Evolutionary conservation across 148 eudicot genomes (phyloP).

Genomic region (Rhododendron ovatum): DNA sequence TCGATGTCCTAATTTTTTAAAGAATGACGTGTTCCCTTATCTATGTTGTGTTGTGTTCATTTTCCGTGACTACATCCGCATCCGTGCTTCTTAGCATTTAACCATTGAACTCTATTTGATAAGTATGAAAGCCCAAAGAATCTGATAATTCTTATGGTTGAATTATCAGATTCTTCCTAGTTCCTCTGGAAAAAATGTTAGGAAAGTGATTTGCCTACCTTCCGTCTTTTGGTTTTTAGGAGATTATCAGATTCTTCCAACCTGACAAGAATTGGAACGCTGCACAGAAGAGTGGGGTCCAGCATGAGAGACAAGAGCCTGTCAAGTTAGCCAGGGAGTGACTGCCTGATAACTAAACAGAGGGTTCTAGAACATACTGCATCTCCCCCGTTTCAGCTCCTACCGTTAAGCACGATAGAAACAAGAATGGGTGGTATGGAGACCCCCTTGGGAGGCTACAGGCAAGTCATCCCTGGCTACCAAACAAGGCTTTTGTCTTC

Average conservation of each 20-base stretch:
- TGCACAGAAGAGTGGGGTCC: constrained; percentile 9
- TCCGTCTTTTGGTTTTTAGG: background rate
- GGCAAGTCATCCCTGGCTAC: constrained; percentile 18
- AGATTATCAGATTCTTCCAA: background rate
- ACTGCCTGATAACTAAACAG: constrained; percentile 3
- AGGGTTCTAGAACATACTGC: background rate
- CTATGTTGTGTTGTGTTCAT: background rate
- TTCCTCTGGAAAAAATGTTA: background rate
- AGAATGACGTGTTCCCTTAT: background rate
- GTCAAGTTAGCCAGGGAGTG: constrained; percentile 13
- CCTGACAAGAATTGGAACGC: background rate
- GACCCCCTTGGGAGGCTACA: constrained; percentile 7
- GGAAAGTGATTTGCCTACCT: background rate
- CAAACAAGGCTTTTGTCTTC: constrained; percentile 8
- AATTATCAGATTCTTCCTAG: background rate
- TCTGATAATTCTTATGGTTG: background rate
- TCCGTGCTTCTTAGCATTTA: background rate
- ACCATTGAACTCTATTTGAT: background rate
- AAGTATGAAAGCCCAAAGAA: background rate
- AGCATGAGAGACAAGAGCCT: constrained; percentile 20
- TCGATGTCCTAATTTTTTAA: background rate
- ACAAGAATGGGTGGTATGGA: background rate
- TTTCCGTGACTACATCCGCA: background rate
- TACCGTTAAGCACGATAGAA: background rate
- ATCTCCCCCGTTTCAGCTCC: background rate